phyloP scores from a whole-genome alignment of 73 alveolate genomes.

The Tetrahymena borealis region DNA sequence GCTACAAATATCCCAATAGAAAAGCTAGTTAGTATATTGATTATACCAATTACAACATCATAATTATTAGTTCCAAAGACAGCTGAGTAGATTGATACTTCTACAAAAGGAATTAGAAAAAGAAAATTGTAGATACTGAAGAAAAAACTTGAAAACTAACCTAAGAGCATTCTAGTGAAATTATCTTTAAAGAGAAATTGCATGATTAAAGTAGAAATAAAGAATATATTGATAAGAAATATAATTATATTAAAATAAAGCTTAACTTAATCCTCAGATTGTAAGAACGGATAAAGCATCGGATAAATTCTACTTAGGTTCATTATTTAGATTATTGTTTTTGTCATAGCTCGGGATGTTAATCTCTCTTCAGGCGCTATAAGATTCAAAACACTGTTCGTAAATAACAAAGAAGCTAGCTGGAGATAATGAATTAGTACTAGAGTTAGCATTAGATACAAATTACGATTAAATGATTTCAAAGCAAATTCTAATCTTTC shows the following conservation, averaged over 20 bases:
- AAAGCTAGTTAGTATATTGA: neutral
- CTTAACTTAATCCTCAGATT: neutral
- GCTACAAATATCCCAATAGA: neutral
- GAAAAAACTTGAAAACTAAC: neutral
- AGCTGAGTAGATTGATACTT: neutral
- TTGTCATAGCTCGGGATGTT: neutral
- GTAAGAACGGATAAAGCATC: neutral
- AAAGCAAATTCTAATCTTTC: neutral
- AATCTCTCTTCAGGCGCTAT: neutral
- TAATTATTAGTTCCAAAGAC: neutral
- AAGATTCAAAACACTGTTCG: neutral
- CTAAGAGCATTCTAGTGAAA: neutral
- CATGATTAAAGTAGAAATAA: neutral
- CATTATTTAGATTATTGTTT: neutral
- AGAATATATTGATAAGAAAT: neutral
- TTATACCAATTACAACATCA: neutral
- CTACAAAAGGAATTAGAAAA: neutral
- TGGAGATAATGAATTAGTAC: neutral
- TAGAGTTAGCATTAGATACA: neutral
- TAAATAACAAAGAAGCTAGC: neutral
- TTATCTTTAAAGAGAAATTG: neutral
- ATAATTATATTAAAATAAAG: neutral
- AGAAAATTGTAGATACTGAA: neutral
- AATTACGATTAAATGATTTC: neutral
- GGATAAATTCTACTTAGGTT: neutral